Evolutionary conservation across 208 protist species (phyloP).

Genomic region (Trypanosoma platydactyli): DNA sequence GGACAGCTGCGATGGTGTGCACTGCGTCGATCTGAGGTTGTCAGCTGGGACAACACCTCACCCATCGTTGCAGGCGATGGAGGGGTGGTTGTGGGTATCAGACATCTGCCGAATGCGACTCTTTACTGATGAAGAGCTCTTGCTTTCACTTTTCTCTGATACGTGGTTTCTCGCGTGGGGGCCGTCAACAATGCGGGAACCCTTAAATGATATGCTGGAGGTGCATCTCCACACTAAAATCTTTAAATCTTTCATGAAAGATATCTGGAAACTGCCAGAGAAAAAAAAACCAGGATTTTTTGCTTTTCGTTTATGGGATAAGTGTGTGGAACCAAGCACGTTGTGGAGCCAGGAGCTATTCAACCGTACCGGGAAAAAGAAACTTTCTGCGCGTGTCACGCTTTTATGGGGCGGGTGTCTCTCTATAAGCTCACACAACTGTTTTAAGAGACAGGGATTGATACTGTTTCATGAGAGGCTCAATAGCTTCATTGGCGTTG

Average conservation of each 20-base stretch:
- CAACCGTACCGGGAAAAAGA: neutral
- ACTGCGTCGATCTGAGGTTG: neutral
- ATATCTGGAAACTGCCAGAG: neutral
- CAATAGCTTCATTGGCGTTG: neutral
- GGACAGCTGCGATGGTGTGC: constrained; percentile 1
- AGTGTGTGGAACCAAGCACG: neutral
- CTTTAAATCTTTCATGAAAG: constrained; percentile 10
- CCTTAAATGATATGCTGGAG: constrained; percentile 4
- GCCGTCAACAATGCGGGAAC: neutral
- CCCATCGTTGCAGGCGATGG: neutral
- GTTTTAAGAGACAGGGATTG: neutral
- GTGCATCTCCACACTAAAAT: constrained; percentile 12
- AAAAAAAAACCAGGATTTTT: neutral
- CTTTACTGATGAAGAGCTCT: constrained; percentile 9
- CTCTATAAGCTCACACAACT: neutral
- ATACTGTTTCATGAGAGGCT: neutral
- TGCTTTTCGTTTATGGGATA: constrained; percentile 2
- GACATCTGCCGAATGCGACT: constrained; percentile 14
- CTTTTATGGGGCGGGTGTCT: constrained; percentile 3
- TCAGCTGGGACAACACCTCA: neutral
- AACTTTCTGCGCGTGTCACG: constrained; percentile 7
- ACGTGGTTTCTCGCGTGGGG: constrained; percentile 15
- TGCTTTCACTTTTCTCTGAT: neutral
- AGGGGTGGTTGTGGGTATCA: constrained; percentile 16
- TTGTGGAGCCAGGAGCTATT: constrained; percentile 5